These are phyloP conservation scores for Lagenaria siceraria DNA, from an alignment of 306 rosid species.

Conservation along the genomic window DNA sequence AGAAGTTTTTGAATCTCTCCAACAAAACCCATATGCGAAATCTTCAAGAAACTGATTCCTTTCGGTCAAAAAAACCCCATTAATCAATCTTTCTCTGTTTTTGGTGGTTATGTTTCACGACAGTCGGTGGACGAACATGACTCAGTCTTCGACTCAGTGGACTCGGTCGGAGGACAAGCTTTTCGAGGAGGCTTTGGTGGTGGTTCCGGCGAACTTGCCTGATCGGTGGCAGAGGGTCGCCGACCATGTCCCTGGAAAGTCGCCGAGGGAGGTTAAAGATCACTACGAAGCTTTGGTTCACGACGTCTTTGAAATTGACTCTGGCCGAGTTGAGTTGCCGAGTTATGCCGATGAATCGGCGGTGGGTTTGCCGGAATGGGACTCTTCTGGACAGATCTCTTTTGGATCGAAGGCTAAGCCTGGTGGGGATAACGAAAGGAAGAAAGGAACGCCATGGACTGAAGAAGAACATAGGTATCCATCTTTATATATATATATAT, in stretches of 20 bases:
- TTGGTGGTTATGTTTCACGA: constrained; percentile 29
- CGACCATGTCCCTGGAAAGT: constrained; percentile 44
- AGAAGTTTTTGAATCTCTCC: constrained; percentile 14
- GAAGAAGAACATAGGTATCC: constrained; percentile 71
- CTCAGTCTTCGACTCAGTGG: constrained; percentile 39
- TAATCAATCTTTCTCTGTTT: neutral
- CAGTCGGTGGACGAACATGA: constrained; percentile 18
- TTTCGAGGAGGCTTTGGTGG: constrained; percentile 60
- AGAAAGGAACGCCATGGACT: constrained; percentile 65
- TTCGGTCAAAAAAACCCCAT: neutral
- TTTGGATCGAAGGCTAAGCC: constrained; percentile 33
- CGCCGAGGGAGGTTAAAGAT: constrained; percentile 31
- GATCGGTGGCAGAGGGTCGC: constrained; percentile 74
- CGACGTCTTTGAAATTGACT: constrained; percentile 60
- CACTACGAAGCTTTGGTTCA: constrained; percentile 58
- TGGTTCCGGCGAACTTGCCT: constrained; percentile 36
- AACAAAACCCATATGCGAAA: constrained; percentile 29
- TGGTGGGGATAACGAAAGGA: constrained; percentile 44
- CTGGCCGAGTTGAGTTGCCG: constrained; percentile 65
- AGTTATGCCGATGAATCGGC: constrained; percentile 42
- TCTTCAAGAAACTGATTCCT: constrained; percentile 33
- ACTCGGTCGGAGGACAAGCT: constrained; percentile 58
- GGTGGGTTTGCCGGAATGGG: constrained; percentile 25
- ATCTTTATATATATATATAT: neutral
- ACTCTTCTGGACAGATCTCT: constrained; percentile 50